A percentile compares a stretch with the other conserved stretches of the same genome.
Conservation (phyloP, 2,329 filamentous ascomycete species). For the Penicillium sp. region DNA sequence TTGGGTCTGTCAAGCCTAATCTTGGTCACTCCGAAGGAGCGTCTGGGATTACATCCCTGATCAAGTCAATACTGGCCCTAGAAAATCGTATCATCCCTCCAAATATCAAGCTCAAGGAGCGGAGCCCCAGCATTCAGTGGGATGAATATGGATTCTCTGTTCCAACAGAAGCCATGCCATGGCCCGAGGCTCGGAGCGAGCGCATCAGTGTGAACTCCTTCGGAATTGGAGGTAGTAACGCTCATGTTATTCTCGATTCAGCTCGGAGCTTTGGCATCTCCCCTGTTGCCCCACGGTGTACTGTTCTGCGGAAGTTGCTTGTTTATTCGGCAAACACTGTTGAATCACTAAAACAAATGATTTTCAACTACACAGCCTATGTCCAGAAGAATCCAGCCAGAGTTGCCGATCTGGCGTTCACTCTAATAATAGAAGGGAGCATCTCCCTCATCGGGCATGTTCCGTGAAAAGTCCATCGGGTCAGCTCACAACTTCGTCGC, state of each 20-base stretch:
- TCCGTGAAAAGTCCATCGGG: neutral
- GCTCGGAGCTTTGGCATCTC: neutral
- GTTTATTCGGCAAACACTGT: slow-evolving; percentile 9
- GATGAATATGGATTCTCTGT: slow-evolving; percentile 2
- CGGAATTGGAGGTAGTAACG: slow-evolving; percentile 22
- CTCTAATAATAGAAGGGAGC: slow-evolving; percentile 9
- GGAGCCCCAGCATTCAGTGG: slow-evolving; percentile 6
- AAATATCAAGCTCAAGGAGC: slow-evolving; percentile 38
- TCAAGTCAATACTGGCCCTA: slow-evolving; percentile 32
- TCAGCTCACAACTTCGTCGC: neutral
- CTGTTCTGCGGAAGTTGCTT: neutral
- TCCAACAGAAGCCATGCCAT: slow-evolving; percentile 2
- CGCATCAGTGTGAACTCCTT: slow-evolving; percentile 18
- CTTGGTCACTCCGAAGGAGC: slow-evolving; percentile 53
- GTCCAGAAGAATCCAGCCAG: neutral
- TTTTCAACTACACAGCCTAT: neutral
- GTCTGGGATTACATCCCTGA: slow-evolving; percentile 45
- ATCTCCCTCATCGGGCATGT: slow-evolving; percentile 1
- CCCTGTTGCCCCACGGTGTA: neutral
- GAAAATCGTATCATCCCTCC: slow-evolving; percentile 40
- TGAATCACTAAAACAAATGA: neutral
- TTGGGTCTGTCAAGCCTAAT: slow-evolving; percentile 17
- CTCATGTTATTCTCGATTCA: slow-evolving; percentile 18
- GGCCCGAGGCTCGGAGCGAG: slow-evolving; percentile 6
- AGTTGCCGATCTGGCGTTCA: slow-evolving; percentile 10